phyloP scores from a whole-genome alignment of 495 filamentous ascomycete genomes.

The Xylaria telfairii region DNA sequence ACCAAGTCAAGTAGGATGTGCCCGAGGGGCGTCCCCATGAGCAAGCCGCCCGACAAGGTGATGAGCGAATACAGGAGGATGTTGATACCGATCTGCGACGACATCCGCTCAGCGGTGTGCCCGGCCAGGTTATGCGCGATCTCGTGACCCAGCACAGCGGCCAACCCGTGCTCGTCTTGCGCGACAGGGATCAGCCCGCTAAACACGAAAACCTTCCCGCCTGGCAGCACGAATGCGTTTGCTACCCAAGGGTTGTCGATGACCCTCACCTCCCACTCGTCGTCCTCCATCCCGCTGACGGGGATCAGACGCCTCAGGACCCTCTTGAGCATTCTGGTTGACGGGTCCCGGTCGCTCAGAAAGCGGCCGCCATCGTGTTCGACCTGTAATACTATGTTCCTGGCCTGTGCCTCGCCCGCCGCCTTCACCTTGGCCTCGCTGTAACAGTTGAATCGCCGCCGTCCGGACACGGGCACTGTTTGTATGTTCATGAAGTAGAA shows the following conservation, averaged over 20 bases:
- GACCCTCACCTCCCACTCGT: conserved; percentile 84
- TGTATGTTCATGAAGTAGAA: conserved; percentile 81
- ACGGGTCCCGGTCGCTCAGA: conserved; percentile 49
- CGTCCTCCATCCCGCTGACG: conserved; percentile 61
- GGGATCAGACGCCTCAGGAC: conserved; percentile 78
- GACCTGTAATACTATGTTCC: conserved; percentile 55
- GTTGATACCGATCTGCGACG: conserved; percentile 61
- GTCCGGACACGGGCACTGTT: conserved; percentile 78
- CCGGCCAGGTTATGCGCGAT: conserved; percentile 91
- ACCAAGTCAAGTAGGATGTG: conserved; percentile 63
- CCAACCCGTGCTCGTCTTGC: conserved; percentile 73
- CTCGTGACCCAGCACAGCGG: conserved; percentile 88
- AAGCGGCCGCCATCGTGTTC: conserved; percentile 41
- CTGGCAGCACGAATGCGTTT: conserved; percentile 93
- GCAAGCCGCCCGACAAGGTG: conserved; percentile 51
- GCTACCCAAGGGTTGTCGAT: conserved; percentile 66
- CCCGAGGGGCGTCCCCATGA: conserved; percentile 51
- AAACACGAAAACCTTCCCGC: conserved; percentile 93
- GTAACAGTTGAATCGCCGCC: conserved; percentile 82
- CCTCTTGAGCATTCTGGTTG: conserved; percentile 59
- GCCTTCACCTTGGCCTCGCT: conserved; percentile 59
- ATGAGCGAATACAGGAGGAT: conserved; percentile 59
- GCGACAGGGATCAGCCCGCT: conserved; percentile 80
- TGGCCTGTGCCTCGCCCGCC: conserved; percentile 60
- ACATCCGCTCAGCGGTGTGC: conserved; percentile 79